phyloP scores from a whole-genome alignment of 1,284 basidiomycete genomes.

The Ustilago esculenta region DNA sequence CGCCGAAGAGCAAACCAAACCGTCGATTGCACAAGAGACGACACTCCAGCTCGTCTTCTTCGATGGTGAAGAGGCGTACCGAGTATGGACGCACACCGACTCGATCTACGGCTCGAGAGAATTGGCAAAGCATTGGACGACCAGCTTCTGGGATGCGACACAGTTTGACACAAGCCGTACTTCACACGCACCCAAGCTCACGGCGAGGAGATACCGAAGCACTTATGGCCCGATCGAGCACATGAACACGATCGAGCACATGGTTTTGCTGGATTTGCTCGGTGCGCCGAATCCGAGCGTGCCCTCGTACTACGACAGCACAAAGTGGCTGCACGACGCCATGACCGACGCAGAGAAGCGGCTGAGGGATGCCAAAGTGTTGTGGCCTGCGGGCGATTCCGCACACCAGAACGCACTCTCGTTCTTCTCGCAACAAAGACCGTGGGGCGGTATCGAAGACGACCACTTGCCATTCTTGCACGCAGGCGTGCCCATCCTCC shows the following conservation, averaged over 20 bases:
- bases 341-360: constrained; percentile 48
- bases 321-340: constrained; percentile 53
- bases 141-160: constrained; percentile 30
- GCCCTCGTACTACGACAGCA: constrained; percentile 54
- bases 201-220: constrained; percentile 18
- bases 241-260: constrained; percentile 62
- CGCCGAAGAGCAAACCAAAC: constrained; percentile 2
- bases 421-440: constrained; percentile 30
- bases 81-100: constrained; percentile 86
- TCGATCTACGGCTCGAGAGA: constrained; percentile 86
- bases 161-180: constrained; percentile 9
- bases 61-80: constrained; percentile 97
- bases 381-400: constrained; percentile 42
- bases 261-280: constrained; percentile 63
- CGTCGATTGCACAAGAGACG: constrained; percentile 73
- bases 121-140: constrained; percentile 46
- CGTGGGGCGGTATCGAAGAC: constrained; percentile 82
- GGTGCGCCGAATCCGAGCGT: constrained; percentile 53
- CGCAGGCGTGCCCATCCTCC: constrained; percentile 85
- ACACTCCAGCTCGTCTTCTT: constrained; percentile 96
- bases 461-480: constrained; percentile 92
- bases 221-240: constrained; percentile 40
- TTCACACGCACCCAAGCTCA: constrained; percentile 10
- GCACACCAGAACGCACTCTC: constrained; percentile 1
- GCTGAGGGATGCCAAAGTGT: constrained; percentile 17